A percentile compares a stretch with the other conserved stretches of the same genome.
Conservation (phyloP, 768 basidiomycete genomes). For the Pleurotus ostreatus region DNA sequence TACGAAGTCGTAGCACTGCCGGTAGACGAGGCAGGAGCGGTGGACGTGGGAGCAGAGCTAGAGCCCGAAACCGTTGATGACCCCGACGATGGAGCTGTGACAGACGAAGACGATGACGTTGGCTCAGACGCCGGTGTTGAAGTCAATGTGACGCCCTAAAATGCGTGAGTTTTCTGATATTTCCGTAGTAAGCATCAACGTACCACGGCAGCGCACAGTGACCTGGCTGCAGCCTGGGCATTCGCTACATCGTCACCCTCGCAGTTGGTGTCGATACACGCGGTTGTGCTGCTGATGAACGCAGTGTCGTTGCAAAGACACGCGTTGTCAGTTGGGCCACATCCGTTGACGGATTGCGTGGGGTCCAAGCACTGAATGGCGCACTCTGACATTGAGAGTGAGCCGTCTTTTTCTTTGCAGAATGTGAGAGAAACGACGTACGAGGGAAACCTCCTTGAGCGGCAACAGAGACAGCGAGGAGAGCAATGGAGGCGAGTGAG, state of each 20-base stretch:
- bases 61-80: not conserved
- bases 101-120: slow-evolving; percentile 11
- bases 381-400: slow-evolving; percentile 37
- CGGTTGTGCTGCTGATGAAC: slow-evolving; percentile 43
- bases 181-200: slow-evolving; percentile 17
- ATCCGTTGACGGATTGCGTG: slow-evolving; percentile 34
- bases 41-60: slow-evolving; percentile 9
- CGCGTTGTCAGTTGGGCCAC: slow-evolving; percentile 41
- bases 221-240: slow-evolving; percentile 37
- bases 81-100: slow-evolving; percentile 3
- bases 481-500: slow-evolving; percentile 4
- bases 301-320: slow-evolving; percentile 53
- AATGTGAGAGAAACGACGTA: not conserved
- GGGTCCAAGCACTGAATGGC: slow-evolving; percentile 41
- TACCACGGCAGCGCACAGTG: slow-evolving; percentile 47
- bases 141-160: slow-evolving; percentile 52
- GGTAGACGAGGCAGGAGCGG: slow-evolving; percentile 8
- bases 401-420: not conserved
- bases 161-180: not conserved
- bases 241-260: slow-evolving; percentile 36
- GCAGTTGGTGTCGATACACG: slow-evolving; percentile 49
- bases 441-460: slow-evolving; percentile 4
- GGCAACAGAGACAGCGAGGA: slow-evolving; percentile 1
- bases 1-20: not conserved
- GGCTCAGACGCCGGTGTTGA: slow-evolving; percentile 19